phyloP scores from a whole-genome alignment of 2,329 filamentous ascomycete species.

The Stachybotrys chartarum region DNA sequence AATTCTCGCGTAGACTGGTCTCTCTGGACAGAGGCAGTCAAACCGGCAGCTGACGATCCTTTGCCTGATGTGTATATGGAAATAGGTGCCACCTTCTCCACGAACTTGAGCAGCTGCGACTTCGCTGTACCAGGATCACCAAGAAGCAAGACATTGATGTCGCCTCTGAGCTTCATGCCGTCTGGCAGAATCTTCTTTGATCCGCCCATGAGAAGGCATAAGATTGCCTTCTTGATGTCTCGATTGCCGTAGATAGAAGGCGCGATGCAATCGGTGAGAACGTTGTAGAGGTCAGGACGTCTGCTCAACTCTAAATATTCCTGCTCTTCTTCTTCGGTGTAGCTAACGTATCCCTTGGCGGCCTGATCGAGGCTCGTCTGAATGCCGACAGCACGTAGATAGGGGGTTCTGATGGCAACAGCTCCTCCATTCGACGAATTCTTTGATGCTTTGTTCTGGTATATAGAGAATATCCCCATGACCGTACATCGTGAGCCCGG shows the following conservation, averaged over 20 bases:
- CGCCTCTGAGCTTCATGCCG: slow-evolving; percentile 93
- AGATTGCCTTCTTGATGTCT: slow-evolving; percentile 96
- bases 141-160: slow-evolving; percentile 94
- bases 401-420: slow-evolving; percentile 92
- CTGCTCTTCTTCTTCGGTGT: slow-evolving; percentile 94
- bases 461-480: slow-evolving; percentile 97
- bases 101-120: slow-evolving; percentile 94
- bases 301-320: slow-evolving; percentile 90
- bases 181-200: slow-evolving; percentile 97
- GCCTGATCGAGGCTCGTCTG: slow-evolving; percentile 86
- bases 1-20: slow-evolving; percentile 91
- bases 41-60: slow-evolving; percentile 92
- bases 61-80: slow-evolving; percentile 99
- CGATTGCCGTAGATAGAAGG: slow-evolving; percentile 95
- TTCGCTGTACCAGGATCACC: slow-evolving; percentile 98
- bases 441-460: slow-evolving; percentile 84
- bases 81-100: slow-evolving; percentile 91
- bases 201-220: slow-evolving; percentile 86
- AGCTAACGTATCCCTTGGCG: slow-evolving; percentile 73
- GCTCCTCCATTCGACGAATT: slow-evolving; percentile 67
- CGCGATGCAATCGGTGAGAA: slow-evolving; percentile 87
- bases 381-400: slow-evolving; percentile 87
- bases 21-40: slow-evolving; percentile 93
- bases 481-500: slow-evolving; percentile 91
- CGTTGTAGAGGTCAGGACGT: slow-evolving; percentile 82